Evolutionary conservation across 345 rosid species (phyloP), one percentile per base, ranked within the genome.

Genomic region (Aquilaria malaccensis): DNA sequence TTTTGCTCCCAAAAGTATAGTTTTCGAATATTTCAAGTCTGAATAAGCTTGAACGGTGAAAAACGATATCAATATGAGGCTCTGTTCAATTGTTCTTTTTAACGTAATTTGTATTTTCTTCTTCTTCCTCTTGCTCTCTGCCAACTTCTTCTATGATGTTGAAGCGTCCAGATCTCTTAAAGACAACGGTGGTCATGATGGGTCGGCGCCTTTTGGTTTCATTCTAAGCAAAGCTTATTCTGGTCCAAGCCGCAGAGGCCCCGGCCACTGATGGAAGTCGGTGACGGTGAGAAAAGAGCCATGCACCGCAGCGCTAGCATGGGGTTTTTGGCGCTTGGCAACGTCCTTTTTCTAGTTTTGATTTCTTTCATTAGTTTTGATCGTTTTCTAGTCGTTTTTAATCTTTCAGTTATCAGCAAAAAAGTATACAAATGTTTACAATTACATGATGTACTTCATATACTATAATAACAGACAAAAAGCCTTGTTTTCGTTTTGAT

Each of bases 171-270:
- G 79, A 49, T 32, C 33, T 30, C 75, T 72, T 11, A 59, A 63
- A 15, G 67, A 56, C n/a, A 31, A 55, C 29, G 37, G 50, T 52
- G 48, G 46, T 29, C 60, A 52, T 37, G 63, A 63, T 5, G 46
- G 63, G 14, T 62, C 72, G n/a, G 12, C 56, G 2, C 10, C 9
- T 7, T 64, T 59, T 45, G 56, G 43, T 30, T 52, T 66, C 30
- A 59, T 30, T 10, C 10, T 74, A 33, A 54, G 11, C 57, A 67
- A 10, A 63, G 84, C 81, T 47, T 74, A 74, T 54, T 76, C 84
- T 0, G 84, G 84, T 22, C 84, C 84, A 37, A 80, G 84, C 67
- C 72, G 37, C 0, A 74, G 81, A 0, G 84, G 84, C 7, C 62
- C 67, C 1, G 84, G 84, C 22, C 84, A 80, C 48, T 80, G 68